Evolutionary conservation across 1,139 yeast genomes (phyloP).

Genomic region (Debaryomycetaceae sp.): DNA sequence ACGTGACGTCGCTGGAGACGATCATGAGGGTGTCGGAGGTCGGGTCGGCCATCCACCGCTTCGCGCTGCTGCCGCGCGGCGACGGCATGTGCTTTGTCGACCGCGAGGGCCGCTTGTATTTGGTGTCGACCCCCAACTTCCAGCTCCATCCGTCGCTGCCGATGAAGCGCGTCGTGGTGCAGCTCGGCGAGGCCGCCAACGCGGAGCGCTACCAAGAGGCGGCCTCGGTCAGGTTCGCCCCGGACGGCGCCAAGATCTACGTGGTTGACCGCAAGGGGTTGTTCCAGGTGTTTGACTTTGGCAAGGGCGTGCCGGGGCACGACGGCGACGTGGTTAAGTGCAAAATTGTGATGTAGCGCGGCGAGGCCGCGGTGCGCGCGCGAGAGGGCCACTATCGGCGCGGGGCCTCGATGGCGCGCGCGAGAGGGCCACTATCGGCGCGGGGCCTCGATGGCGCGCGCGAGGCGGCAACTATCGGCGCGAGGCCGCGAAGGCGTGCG

Average conservation of each 20-base stretch:
- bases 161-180: constrained; percentile 51
- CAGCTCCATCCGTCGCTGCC: constrained; percentile 26
- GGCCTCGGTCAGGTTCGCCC: constrained; percentile 70
- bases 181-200: constrained; percentile 73
- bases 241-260: constrained; percentile 76
- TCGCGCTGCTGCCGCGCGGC: constrained; percentile 78
- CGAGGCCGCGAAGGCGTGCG: no score
- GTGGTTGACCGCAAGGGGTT: constrained; percentile 78
- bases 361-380: not conserved
- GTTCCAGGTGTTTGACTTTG: constrained; percentile 76
- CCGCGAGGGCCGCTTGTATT: constrained; percentile 68
- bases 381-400: not conserved
- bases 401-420: not conserved
- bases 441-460: no score
- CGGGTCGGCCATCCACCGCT: constrained; percentile 73
- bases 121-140: constrained; percentile 61
- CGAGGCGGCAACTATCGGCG: no score
- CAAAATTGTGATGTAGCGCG: constrained; percentile 54
- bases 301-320: constrained; percentile 74
- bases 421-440: no score
- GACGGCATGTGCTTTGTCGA: constrained; percentile 81
- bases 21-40: constrained; percentile 62
- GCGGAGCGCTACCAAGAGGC: constrained; percentile 67
- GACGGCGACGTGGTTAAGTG: constrained; percentile 78
- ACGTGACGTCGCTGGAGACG: constrained; percentile 29